Percentiles rank a stretch among this genome's conserved stretches.
Evolutionary conservation across 495 filamentous ascomycete species (phyloP).

Genomic region (Aspergillus mulundensis): DNA sequence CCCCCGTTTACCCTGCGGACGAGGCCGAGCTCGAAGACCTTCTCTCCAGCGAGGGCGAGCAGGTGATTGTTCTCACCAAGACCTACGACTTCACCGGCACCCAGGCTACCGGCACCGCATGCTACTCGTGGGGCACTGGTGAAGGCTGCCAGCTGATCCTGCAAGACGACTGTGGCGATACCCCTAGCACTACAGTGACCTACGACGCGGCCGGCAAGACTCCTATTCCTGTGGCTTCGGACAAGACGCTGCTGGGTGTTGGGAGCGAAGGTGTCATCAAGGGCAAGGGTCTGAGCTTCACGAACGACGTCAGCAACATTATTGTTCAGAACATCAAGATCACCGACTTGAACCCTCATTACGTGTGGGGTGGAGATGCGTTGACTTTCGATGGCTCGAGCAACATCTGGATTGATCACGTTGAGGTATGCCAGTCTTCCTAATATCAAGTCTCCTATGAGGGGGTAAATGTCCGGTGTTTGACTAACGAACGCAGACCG

Average conservation of each 20-base stretch:
- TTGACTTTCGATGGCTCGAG: constrained; percentile 40
- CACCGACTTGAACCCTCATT: constrained; percentile 45
- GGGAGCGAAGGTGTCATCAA: constrained; percentile 37
- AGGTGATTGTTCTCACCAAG: constrained; percentile 36
- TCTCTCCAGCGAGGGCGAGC: constrained; percentile 30
- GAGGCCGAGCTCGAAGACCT: constrained; percentile 40
- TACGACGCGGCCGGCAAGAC: constrained; percentile 42
- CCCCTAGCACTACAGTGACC: constrained; percentile 35
- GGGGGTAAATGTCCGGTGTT: too few relatives aligned
- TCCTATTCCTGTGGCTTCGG: constrained; percentile 41
- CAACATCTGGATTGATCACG: constrained; percentile 47
- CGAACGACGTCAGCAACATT: constrained; percentile 39
- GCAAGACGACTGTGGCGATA: constrained; percentile 33
- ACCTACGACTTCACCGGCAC: constrained; percentile 39
- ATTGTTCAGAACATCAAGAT: constrained; percentile 49
- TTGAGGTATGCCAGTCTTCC: constrained; percentile 31
- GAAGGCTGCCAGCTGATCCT: constrained; percentile 49
- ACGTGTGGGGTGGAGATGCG: constrained; percentile 49
- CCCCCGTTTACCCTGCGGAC: constrained; percentile 35
- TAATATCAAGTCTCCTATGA: too few relatives aligned
- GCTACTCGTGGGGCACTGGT: constrained; percentile 42
- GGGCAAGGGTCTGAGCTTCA: constrained; percentile 43
- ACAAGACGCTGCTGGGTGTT: constrained; percentile 42
- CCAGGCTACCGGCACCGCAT: constrained; percentile 36
- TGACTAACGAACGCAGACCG: constrained; percentile 25